phyloP scores from a whole-genome alignment of 345 rosid species.

The Heritiera littoralis region DNA sequence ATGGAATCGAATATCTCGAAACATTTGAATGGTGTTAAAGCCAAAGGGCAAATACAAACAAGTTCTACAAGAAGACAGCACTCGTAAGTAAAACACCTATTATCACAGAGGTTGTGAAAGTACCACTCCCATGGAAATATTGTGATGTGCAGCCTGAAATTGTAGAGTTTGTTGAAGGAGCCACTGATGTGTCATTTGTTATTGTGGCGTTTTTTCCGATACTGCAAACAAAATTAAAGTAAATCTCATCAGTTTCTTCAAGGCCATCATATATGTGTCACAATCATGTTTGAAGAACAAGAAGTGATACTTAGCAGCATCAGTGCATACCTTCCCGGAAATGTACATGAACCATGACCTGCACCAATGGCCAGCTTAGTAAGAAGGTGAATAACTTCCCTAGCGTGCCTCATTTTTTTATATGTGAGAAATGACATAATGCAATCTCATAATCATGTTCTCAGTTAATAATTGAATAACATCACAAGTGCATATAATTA shows the following conservation, averaged over 20 bases:
- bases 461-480: not conserved
- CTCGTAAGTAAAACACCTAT: slow-evolving; percentile 40
- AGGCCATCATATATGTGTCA: not conserved
- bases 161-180: slow-evolving; percentile 82
- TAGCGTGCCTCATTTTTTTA: not conserved
- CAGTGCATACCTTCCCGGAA: slow-evolving; percentile 72
- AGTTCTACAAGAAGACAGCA: slow-evolving; percentile 49
- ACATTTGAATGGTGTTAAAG: not conserved
- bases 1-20: not conserved
- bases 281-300: slow-evolving; percentile 11
- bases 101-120: slow-evolving; percentile 50
- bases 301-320: slow-evolving; percentile 6
- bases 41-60: slow-evolving; percentile 2
- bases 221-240: slow-evolving; percentile 41
- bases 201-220: slow-evolving; percentile 65
- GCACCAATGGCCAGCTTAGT: slow-evolving; percentile 30
- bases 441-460: not conserved
- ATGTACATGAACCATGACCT: slow-evolving; percentile 81
- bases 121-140: slow-evolving; percentile 30
- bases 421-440: not conserved
- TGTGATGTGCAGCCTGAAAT: slow-evolving; percentile 48
- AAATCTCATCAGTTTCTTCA: slow-evolving; percentile 15
- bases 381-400: not conserved
- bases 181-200: slow-evolving; percentile 58
- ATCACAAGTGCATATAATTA: not conserved